phyloP scores from a whole-genome alignment of 306 rosid genomes.

The Corylus heterophylla region DNA sequence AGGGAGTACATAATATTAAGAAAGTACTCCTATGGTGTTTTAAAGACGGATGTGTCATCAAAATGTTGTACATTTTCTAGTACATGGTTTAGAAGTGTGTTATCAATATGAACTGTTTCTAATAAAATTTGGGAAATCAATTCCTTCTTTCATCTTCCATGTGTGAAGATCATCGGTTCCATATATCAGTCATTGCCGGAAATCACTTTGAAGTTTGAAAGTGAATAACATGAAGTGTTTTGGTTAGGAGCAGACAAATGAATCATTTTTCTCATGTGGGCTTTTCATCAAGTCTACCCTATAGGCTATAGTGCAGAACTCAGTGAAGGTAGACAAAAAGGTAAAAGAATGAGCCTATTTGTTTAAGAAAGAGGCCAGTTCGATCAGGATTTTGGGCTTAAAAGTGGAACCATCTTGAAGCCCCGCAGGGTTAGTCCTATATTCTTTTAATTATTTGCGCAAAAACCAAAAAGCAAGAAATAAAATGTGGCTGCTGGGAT shows the following conservation, averaged over 20 bases:
- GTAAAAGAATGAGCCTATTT: too few species aligned
- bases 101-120: constrained; percentile 2
- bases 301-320: neutral
- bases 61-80: neutral
- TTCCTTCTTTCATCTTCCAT: neutral
- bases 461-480: accelerated
- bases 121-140: neutral
- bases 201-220: neutral
- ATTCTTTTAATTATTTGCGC: neutral
- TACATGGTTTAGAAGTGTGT: constrained; percentile 21
- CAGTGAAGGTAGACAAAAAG: neutral
- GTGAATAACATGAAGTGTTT: neutral
- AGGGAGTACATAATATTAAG: constrained; percentile 10
- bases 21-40: constrained; percentile 7
- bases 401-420: neutral
- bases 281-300: neutral
- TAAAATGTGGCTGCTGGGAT: constrained; percentile 40
- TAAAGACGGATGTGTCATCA: neutral
- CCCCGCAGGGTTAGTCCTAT: neutral
- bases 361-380: neutral
- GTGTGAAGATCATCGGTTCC: neutral
- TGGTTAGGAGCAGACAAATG: neutral
- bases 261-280: neutral
- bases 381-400: neutral
- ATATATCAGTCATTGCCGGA: neutral